phyloP scores from a whole-genome alignment of 2,329 filamentous ascomycete species.

The Elsinoe arachidis region DNA sequence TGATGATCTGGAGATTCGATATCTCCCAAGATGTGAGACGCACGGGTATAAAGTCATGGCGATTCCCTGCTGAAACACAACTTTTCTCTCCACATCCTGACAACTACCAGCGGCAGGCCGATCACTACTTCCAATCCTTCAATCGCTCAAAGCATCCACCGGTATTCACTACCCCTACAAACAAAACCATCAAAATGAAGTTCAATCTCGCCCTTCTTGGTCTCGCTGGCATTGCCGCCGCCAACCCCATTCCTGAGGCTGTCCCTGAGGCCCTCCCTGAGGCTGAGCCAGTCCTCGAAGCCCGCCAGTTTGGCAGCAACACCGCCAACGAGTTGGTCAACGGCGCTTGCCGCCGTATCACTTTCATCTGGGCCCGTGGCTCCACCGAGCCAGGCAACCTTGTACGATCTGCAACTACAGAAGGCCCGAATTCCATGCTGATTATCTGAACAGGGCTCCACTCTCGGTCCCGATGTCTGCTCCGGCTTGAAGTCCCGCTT shows the following conservation, averaged over 20 bases:
- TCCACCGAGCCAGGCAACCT: conserved; percentile 47
- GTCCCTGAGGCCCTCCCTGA: conserved; percentile 4
- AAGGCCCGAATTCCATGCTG: not conserved
- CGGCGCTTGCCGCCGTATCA: conserved; percentile 36
- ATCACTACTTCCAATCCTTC: conserved; percentile 5
- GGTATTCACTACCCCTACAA: not conserved
- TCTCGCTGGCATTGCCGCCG: conserved; percentile 8
- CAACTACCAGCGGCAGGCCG: conserved; percentile 3
- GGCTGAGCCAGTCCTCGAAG: conserved; percentile 1
- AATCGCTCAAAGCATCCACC: not conserved
- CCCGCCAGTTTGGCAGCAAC: not conserved
- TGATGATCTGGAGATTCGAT: conserved; percentile 1
- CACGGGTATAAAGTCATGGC: not conserved
- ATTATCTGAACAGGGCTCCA: not conserved
- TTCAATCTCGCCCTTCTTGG: conserved; percentile 13
- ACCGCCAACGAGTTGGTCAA: conserved; percentile 19
- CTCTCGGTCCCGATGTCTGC: conserved; percentile 3
- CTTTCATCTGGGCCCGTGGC: conserved; percentile 49
- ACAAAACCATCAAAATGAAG: conserved; percentile 10
- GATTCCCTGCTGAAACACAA: conserved; percentile 8
- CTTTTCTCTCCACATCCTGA: not conserved
- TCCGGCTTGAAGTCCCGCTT: conserved; percentile 7
- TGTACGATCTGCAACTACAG: not conserved
- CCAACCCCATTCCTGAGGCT: not conserved
- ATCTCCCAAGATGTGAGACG: not conserved